Evolutionary conservation across 2,329 filamentous ascomycete genomes (phyloP).

Genomic region (Aspergillus awamori): DNA sequence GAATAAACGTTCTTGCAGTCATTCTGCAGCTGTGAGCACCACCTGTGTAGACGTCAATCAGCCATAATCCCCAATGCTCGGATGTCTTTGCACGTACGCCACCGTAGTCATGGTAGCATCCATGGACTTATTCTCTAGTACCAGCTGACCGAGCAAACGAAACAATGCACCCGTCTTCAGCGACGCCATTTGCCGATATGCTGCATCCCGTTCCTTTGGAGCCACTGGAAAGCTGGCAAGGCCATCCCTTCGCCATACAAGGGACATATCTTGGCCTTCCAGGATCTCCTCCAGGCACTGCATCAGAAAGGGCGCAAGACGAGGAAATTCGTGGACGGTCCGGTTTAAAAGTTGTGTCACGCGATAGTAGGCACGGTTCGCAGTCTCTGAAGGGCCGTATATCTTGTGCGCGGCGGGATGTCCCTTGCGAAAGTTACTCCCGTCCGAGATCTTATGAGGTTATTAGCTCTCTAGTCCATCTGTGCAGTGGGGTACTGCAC

Average conservation of each 20-base stretch:
- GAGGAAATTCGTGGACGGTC: constrained; percentile 17
- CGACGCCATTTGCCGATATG: constrained; percentile 21
- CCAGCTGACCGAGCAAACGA: constrained; percentile 24
- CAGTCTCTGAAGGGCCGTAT: constrained; percentile 25
- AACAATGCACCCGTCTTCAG: constrained; percentile 26
- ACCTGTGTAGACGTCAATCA: constrained; percentile 14
- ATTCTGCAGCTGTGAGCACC: constrained; percentile 28
- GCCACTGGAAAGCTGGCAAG: constrained; percentile 15
- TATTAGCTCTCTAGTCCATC: not conserved
- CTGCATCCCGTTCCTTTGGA: constrained; percentile 13
- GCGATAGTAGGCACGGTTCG: constrained; percentile 26
- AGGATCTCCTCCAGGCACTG: constrained; percentile 26
- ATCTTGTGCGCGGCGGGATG: constrained; percentile 22
- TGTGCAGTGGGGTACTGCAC: not conserved
- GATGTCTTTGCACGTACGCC: constrained; percentile 15
- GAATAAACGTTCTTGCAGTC: constrained; percentile 30
- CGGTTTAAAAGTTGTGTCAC: constrained; percentile 24
- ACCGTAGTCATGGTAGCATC: constrained; percentile 22
- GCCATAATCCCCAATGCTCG: too few species aligned
- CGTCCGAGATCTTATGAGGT: constrained; percentile 20
- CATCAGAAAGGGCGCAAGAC: constrained; percentile 21
- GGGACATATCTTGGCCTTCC: constrained; percentile 26
- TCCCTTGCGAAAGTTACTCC: constrained; percentile 25
- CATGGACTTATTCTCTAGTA: constrained; percentile 18
- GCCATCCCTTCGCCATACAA: constrained; percentile 26